Base-by-base conservation (phyloP, 306 rosid genomes). In the Notholithocarpus densiflorus region DNA sequence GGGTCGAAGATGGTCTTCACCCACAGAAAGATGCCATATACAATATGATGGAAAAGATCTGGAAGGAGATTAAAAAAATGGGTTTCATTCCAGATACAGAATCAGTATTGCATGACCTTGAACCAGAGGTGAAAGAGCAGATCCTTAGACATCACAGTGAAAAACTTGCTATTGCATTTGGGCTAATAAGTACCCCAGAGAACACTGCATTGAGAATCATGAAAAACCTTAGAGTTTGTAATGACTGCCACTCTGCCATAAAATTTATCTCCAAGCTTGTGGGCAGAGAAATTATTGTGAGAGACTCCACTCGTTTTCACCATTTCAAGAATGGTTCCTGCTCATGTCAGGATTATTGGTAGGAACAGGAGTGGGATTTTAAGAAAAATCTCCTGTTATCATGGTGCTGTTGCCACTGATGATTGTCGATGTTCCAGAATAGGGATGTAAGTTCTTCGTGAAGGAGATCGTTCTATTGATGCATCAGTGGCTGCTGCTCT, bases 201-300 rank as follows among this genome's bases (percentile, higher is more conserved):
- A 78, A 86, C 77, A 74, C 87, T 11, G 86, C 89, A 10, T 45
- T 90, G 77, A 92, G 96, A 79, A 87, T 94, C 76, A 89, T 86
- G 92, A 94, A 94, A 80, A 94, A 94, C 84, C 97, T 91, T 71
- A 91, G 95, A 87, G 95, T 93, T 59, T 91, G 97, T 76, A 89
- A 89, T 81, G 98, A 94, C 76, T 92, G 93, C 29, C 94, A 94
- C 76, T 77, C 91, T 4, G 97, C 97, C 84, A 92, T 94, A 81
- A 92, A 94, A 74, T 94, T 85, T 82, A 90, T 94, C 71, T 92
- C 98, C 82, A 87, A 73, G 90, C 98, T 94, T 60, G 94, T 88
- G 75, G 86, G 87, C 54, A 87, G 97, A 84, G 93, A 94, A 85
- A 94, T 92, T 76, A 82, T 90, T 76, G 88, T 92, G 61, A 90